Evolutionary conservation across 73 alveolate species (phyloP).

Genomic region (Uronychia setigera): DNA sequence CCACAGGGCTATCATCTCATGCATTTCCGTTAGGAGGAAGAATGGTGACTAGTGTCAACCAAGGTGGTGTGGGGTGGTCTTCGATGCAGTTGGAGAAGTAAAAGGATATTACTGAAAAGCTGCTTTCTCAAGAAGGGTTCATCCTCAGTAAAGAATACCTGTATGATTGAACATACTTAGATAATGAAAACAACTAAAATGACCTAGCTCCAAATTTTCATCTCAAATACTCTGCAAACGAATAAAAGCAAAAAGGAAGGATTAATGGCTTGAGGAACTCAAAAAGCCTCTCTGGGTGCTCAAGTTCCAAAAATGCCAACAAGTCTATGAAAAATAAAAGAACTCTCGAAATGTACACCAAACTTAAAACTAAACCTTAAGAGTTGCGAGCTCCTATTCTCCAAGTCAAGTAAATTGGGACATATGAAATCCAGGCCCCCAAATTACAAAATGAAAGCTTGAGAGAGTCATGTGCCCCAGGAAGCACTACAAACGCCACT

Average conservation of each 20-base stretch:
- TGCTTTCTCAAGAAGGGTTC: not conserved
- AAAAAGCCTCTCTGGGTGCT: not conserved
- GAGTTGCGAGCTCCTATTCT: not conserved
- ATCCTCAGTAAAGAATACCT: not conserved
- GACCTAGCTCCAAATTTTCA: no score
- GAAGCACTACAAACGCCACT: not conserved
- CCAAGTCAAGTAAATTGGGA: not conserved
- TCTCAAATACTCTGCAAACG: no score
- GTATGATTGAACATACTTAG: not conserved
- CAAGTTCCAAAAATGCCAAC: not conserved
- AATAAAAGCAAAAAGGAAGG: no score
- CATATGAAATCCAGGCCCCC: no score
- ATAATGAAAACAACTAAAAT: not conserved
- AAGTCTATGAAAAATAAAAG: not conserved
- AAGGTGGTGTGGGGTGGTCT: not conserved
- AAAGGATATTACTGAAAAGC: not conserved
- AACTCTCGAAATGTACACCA: not conserved
- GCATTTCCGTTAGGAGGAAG: not conserved
- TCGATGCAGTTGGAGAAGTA: not conserved
- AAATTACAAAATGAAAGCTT: no score
- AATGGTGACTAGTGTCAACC: not conserved
- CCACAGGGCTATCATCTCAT: not conserved
- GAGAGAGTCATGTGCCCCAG: not conserved
- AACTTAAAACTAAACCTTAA: not conserved
- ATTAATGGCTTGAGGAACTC: no score